These are phyloP conservation scores for Diaporthe sp. DNA, from an alignment of 2,329 filamentous ascomycete genomes.

Conservation along the genomic window DNA sequence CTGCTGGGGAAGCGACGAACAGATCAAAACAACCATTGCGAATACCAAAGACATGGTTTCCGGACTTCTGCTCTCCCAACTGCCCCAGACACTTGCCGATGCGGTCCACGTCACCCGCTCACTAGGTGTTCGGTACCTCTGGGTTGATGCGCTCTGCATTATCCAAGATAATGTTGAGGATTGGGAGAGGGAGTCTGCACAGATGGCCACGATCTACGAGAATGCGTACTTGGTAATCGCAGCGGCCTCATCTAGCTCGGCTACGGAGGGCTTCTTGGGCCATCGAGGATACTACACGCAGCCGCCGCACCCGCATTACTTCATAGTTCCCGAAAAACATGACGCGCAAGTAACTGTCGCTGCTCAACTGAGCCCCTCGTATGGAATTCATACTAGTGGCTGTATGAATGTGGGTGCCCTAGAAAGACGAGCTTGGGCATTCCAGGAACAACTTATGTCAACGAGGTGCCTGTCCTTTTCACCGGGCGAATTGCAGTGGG, in stretches of 20 bases:
- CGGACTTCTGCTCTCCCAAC: not conserved
- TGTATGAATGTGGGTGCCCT: no score
- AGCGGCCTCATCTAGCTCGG: not conserved
- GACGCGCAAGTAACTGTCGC: no score
- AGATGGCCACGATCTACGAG: not conserved
- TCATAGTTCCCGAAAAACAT: no score
- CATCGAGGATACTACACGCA: no score
- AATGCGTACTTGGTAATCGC: not conserved
- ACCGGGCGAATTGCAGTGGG: no score
- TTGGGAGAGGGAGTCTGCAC: not conserved
- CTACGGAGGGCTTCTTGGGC: not conserved
- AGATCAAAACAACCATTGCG: not conserved
- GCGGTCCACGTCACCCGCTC: not conserved
- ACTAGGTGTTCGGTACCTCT: not conserved
- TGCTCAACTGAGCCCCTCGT: no score
- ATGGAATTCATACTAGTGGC: no score
- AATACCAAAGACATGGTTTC: not conserved
- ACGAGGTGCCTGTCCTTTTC: no score
- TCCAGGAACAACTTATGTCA: no score
- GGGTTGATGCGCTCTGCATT: not conserved
- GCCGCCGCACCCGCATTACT: no score
- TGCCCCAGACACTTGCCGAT: not conserved
- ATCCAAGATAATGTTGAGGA: not conserved
- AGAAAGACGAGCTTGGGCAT: no score
- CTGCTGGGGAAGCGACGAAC: slow-evolving; percentile 2